Conservation (phyloP, 2,329 filamentous ascomycete genomes). For the Colletotrichum shisoi region DNA sequence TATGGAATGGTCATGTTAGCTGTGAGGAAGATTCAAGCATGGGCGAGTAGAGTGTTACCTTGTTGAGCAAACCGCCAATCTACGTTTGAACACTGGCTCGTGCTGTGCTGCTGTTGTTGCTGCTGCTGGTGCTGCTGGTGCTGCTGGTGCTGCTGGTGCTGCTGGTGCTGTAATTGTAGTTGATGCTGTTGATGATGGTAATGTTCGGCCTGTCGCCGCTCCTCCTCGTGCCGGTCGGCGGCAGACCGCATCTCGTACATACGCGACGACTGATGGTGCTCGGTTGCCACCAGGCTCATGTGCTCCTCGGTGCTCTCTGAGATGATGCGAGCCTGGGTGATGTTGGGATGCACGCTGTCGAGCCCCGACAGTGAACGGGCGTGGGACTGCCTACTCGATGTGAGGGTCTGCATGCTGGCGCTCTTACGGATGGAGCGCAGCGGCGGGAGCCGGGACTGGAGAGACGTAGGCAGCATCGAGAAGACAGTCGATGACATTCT, state of each 20-base stretch:
- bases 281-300: conserved; percentile 31
- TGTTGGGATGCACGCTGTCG: conserved; percentile 28
- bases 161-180: too few relatives aligned
- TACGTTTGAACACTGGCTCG: conserved; percentile 45
- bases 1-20: background rate
- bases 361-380: conserved; percentile 34
- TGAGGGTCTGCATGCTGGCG: conserved; percentile 46
- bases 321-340: conserved; percentile 24
- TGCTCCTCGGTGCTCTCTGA: conserved; percentile 37
- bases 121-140: conserved; percentile 5
- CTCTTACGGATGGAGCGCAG: conserved; percentile 59
- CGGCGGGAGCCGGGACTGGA: conserved; percentile 60
- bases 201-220: conserved; percentile 16
- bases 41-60: conserved; percentile 41
- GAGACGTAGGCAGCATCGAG: conserved; percentile 60
- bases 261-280: conserved; percentile 31
- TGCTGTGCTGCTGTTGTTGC: conserved; percentile 4
- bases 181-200: conserved; percentile 29
- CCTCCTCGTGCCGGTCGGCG: conserved; percentile 22
- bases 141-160: conserved; percentile 3
- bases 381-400: conserved; percentile 29
- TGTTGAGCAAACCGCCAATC: conserved; percentile 49
- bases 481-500: conserved; percentile 58
- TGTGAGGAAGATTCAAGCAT: too few relatives aligned
- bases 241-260: conserved; percentile 23